Base-by-base conservation (phyloP, 106 monocot species). In the Phalaenopsis aphrodite region DNA sequence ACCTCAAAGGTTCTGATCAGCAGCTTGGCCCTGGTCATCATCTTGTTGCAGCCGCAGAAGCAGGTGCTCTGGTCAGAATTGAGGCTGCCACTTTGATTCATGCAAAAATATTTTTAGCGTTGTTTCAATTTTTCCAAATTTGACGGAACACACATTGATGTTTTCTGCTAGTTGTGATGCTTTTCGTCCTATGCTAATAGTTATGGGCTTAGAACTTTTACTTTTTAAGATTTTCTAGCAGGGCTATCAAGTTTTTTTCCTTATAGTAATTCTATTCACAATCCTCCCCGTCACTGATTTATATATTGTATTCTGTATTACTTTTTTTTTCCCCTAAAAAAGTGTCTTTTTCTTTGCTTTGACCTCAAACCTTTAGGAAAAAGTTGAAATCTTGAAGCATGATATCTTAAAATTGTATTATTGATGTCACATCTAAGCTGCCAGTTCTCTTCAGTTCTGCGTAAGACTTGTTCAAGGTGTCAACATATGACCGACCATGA, bases 1-100 rank as follows among this genome's bases (percentile, higher is more conserved):
- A 92, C 37, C 65, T 55, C 41, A 90, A 77, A 67, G 80, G 83
- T 41, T 80, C 41, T 56, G 77, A 83, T 67, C 78, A 85, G 23
- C 77, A 84, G 43, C 86, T 94, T 30, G 83, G 86, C 72, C 87
- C 96, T 72, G 80, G 75, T 0, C 77, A 90, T 39, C 91, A 97
- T 87, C 89, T 97, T 75, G 56, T 86, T 79, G 94, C 96, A 48
- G 96, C 96, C 76, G 89, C 94, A 73, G 96, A 94, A 90, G 96
- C 94, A 68, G 90, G 96, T 78, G 79, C 90, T 73, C 75, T 94
- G 87, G 96, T 97, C 43, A 81, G 87, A 84, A 81, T 55, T 79
- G 37, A 77, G 49, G 12, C 30, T 77, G 23, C 41, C 43, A 21
- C 23, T 45, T 77, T 68, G 38, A 74, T 42, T 69, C 38, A 66